Conservation (phyloP, 345 rosid species). For the Heritiera littoralis region DNA sequence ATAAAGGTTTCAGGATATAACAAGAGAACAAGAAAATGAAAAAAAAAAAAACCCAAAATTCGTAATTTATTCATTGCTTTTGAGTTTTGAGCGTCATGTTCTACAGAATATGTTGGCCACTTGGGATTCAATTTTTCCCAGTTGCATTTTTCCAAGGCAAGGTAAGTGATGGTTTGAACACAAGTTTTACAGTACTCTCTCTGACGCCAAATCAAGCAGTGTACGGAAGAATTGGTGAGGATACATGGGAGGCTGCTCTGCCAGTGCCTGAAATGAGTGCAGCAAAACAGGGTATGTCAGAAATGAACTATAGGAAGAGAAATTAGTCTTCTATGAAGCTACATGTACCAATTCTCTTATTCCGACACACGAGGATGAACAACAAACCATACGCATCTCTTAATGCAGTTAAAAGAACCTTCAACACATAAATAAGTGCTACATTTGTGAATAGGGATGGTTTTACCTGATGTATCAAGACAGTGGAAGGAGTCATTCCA, state of each 20-base stretch:
- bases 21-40: neutral
- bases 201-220: slow-evolving; percentile 74
- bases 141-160: neutral
- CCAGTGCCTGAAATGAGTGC: slow-evolving; percentile 57
- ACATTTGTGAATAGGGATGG: neutral
- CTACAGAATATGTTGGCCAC: neutral
- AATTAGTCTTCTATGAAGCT: neutral
- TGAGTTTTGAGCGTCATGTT: neutral
- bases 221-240: slow-evolving; percentile 78
- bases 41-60: neutral
- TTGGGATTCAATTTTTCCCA: neutral
- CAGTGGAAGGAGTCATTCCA: slow-evolving; percentile 97
- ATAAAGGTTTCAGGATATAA: neutral
- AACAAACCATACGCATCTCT: neutral
- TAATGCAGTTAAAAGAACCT: neutral
- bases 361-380: neutral
- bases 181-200: slow-evolving; percentile 36
- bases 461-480: slow-evolving; percentile 85
- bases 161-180: neutral
- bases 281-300: slow-evolving; percentile 4
- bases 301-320: neutral
- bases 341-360: neutral
- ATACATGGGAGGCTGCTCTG: slow-evolving; percentile 80
- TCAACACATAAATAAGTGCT: neutral
- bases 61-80: neutral